Base-by-base conservation (phyloP, 495 filamentous ascomycete species). In the Talaromyces adpressus region DNA sequence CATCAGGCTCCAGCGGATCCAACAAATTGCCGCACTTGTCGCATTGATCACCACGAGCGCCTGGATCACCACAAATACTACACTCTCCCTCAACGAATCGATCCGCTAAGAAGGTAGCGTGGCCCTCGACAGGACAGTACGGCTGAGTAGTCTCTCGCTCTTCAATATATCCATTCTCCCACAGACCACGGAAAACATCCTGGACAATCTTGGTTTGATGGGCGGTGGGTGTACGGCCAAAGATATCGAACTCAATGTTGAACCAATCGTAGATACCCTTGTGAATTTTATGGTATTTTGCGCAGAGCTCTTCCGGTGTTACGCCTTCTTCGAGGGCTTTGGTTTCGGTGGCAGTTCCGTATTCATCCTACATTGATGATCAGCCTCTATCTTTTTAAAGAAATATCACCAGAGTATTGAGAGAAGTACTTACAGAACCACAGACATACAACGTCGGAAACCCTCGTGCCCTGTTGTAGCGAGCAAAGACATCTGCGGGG, bases 21-120 rank as follows among this genome's bases (percentile, higher is more conserved):
- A 94, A 81, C 45, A 96, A 80, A 69, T 88, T 80, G 39, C 88
- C 88, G 65, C 91, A 97, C 67, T 88, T 89, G 73, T 97, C 93
- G 69, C 93, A 97, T 77, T 96, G 86, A 68, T 91, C 89, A 62
- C 91, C 91, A 57, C 90, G 84, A 32, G 92, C 92, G 70, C 93
- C 92, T 47, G 85, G 81, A 73, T 92, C 92, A 59, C 82, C 81
- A 76, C 90, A 97, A 62, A 84, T 85, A 47, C 87, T 87, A 75
- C 93, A 97, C 65, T 87, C 89, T 18, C 93, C 93, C 77, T 97
- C 92, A 20, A 97, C 91, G 70, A 90, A 98, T 47, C 93, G 90
- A 74, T 98, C 93, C 22, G 93, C 92, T 59, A 98, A 72, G 80
- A 96, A 98, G 23, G 86, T 87, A 18, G 86, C 78, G 73, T 98